Evolutionary conservation across 805 yeast species (phyloP), one percentile per base, ranked within the genome.

Genomic region (Peterozyma toletana): DNA sequence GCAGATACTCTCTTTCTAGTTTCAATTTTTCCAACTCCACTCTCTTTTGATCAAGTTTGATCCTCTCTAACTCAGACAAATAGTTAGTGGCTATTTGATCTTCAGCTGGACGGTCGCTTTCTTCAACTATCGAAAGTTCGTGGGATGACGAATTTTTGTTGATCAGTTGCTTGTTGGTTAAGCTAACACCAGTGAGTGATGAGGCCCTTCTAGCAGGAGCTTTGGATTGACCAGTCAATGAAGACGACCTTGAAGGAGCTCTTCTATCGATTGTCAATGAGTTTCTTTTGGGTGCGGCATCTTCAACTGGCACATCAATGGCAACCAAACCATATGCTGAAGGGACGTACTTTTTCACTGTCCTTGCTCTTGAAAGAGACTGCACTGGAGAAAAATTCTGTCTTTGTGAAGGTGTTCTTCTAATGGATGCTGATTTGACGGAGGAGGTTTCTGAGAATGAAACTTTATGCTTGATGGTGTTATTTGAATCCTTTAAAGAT

Each of bases 311-410:
- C 3, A 84, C 89, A 51, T 84, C 90, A 4, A 84, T 67, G 9
- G 82, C 70, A 40, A 80, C 74, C 44, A 84, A 68, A 11, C 93
- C 93, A 52, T 77, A 71, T 3, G 86, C 80, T 2, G 88, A 81
- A 2, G 93, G 91, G 38, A 84, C 71, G 62, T 83, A 84, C 49
- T 77, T 81, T 50, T 80, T 82, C 9, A 83, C 73, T 63, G 75
- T 81, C 43, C 66, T 73, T 11, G 68, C 66, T 18, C 35, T 36
- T 33, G 38, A 14, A 9, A 40, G 37, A 10, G 46, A 33, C 11
- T 11, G 9, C 29, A 21, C 37, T 4, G 30, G 39, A 11, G 30
- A 15, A n/a, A 16, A 31, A 17, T 11, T 15, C 38, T 15, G n/a
- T 35, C 14, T 37, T 36, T 18, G 45, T 10, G 14, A 37, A 10